These are phyloP conservation scores for Gaeumannomyces sp. DNA, from an alignment of 2,329 filamentous ascomycete species.

Conservation along the genomic window DNA sequence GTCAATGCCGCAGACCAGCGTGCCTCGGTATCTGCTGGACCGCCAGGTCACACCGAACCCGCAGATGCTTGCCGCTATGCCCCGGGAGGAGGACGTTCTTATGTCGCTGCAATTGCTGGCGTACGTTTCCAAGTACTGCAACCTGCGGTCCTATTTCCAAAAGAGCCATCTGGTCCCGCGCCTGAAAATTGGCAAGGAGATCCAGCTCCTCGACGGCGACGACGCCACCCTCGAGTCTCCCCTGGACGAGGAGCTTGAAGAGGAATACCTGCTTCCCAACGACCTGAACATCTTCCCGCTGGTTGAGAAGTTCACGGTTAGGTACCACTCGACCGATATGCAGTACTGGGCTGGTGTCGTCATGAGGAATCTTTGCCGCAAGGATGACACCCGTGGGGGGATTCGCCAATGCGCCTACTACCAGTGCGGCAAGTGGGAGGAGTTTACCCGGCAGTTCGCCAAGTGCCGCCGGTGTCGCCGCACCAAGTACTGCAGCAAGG, in stretches of 20 bases:
- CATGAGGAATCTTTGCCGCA: conserved; percentile 97
- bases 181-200: conserved; percentile 81
- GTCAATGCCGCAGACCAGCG: conserved; percentile 62
- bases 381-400: conserved; percentile 89
- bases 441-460: conserved; percentile 92
- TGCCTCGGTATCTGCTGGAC: conserved; percentile 75
- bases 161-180: conserved; percentile 87
- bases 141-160: conserved; percentile 91
- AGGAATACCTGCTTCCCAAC: conserved; percentile 86
- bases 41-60: conserved; percentile 62
- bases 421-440: conserved; percentile 97
- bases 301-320: conserved; percentile 96
- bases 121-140: conserved; percentile 98
- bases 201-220: conserved; percentile 72
- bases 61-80: conserved; percentile 82
- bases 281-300: conserved; percentile 98
- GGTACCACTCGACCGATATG: conserved; percentile 94
- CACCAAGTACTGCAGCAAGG: conserved; percentile 99
- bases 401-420: conserved; percentile 98
- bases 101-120: conserved; percentile 96
- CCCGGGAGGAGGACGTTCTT: conserved; percentile 91
- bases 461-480: conserved; percentile 94
- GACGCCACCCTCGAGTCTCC: conserved; percentile 35
- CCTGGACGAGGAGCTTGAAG: conserved; percentile 54
- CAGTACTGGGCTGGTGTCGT: conserved; percentile 99